Base-by-base conservation (phyloP, 2,329 filamentous ascomycete genomes). In the Ascochyta koolunga region DNA sequence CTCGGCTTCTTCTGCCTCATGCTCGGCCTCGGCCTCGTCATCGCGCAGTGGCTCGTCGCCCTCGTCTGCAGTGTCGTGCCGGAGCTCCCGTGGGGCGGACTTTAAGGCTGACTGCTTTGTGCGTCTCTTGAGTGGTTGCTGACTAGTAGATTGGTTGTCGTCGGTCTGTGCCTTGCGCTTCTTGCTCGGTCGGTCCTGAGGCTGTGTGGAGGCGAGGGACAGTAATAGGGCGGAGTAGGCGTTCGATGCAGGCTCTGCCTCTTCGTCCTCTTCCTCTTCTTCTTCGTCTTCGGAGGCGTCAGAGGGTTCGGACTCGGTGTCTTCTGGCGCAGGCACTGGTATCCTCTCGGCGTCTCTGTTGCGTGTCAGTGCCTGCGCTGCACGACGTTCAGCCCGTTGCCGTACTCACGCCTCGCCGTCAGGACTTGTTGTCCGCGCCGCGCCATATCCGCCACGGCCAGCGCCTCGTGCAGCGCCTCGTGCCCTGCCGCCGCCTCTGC, bases 211-310 rank as follows among this genome's bases (percentile, higher is more conserved):
- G 19, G 60, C 59, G 19, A 87, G 78, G 2, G 85, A 78, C 57
- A 84, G 80, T 15, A 88, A 73, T 15, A 88, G 75, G 41, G 80
- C 74, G 50, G 80, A 83, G 66, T 87, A 88, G 9, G 84, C 80
- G 52, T 72, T 74, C 4, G 69, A 61, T 21, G 54, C 49, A 25
- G 70, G 62, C 18, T 70, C 60, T 13, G 62, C 64, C 36, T 66
- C 62, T 41, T 65, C 58, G 10, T 61, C 59, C 5, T 67, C 66
- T 3, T 59, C 61, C 6, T 61, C 58, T 18, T 61, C 58, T 6
- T 65, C 64, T 8, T 71, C 71, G 18, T 72, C 68, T 9, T 71
- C 69, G n/a, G 68, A 57, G 7, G 53, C 59, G 36, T 68, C 65
- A 21, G 63, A 68, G 16, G 39, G 63, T 11, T 70, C 65, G 7